These are phyloP conservation scores for Boletus patriciae DNA, from an alignment of 768 basidiomycete species.

Conservation along the genomic window DNA sequence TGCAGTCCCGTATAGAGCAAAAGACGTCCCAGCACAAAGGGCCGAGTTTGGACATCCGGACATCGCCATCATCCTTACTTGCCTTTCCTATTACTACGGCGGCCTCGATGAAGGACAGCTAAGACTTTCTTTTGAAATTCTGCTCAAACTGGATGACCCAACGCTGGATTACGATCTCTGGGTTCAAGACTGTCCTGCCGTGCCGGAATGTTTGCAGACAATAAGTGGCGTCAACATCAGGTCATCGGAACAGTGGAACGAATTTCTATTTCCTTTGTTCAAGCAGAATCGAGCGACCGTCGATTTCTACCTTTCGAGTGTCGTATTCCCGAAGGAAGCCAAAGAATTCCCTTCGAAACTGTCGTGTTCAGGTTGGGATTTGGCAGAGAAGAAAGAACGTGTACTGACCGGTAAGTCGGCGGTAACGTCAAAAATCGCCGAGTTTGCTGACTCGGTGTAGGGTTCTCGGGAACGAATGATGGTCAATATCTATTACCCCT, in stretches of 20 bases:
- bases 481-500: slow-evolving; percentile 39
- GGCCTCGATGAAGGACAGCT: slow-evolving; percentile 36
- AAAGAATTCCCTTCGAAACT: slow-evolving; percentile 38
- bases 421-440: background rate
- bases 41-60: no score
- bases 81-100: slow-evolving; percentile 38
- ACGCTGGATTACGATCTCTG: slow-evolving; percentile 33
- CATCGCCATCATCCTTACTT: slow-evolving; percentile 37
- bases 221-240: slow-evolving; percentile 36
- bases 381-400: slow-evolving; percentile 28
- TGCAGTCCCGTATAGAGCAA: no score
- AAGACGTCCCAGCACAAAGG: no score
- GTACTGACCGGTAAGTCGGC: slow-evolving; percentile 14
- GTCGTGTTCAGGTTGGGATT: slow-evolving; percentile 39
- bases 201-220: slow-evolving; percentile 21
- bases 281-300: no score
- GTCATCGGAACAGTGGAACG: slow-evolving; percentile 27
- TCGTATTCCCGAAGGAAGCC: slow-evolving; percentile 40
- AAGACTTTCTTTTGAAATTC: slow-evolving; percentile 26
- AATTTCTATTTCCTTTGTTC: slow-evolving; percentile 30
- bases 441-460: slow-evolving; percentile 6
- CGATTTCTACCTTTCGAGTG: slow-evolving; percentile 38
- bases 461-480: slow-evolving; percentile 44
- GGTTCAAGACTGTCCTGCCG: slow-evolving; percentile 19
- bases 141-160: slow-evolving; percentile 35